phyloP scores from a whole-genome alignment of 129 eudicot species.

The Lonicera japonica region DNA sequence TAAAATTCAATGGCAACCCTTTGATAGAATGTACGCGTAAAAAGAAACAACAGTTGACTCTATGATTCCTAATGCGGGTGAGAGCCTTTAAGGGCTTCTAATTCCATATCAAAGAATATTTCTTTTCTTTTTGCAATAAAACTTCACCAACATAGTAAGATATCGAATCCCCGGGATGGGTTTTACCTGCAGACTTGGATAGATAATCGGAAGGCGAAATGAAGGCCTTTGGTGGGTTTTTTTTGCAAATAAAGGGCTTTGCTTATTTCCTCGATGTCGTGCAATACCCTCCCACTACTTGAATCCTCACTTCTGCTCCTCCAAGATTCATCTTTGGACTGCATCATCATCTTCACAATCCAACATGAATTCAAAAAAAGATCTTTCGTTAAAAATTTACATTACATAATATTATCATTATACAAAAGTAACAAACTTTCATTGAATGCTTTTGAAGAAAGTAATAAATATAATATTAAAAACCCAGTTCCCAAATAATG shows the following conservation, averaged over 20 bases:
- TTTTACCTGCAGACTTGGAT: slow-evolving; percentile 8
- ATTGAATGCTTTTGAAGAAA: not conserved
- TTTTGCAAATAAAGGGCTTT: slow-evolving; percentile 54
- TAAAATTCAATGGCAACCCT: slow-evolving; percentile 46
- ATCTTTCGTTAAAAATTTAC: not conserved
- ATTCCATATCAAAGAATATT: slow-evolving; percentile 47
- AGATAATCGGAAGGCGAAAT: slow-evolving; percentile 9
- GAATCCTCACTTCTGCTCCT: slow-evolving; percentile 22
- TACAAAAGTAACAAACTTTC: too few relatives aligned
- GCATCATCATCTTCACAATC: slow-evolving; percentile 29
- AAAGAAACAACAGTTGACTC: slow-evolving; percentile 43
- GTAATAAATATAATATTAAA: not conserved
- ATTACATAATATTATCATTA: not conserved
- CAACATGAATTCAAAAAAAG: slow-evolving; percentile 1
- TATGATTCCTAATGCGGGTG: slow-evolving; percentile 40
- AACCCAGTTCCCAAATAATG: not conserved
- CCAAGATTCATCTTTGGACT: slow-evolving; percentile 27
- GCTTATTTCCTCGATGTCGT: slow-evolving; percentile 60
- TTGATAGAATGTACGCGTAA: slow-evolving; percentile 58
- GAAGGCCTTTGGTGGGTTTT: slow-evolving; percentile 21
- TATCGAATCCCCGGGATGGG: slow-evolving; percentile 3
- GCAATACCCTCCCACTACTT: slow-evolving; percentile 45
- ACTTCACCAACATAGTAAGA: slow-evolving; percentile 14
- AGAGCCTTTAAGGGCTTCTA: slow-evolving; percentile 73
- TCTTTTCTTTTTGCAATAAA: slow-evolving; percentile 27